Conservation (phyloP, 2,329 filamentous ascomycete genomes). For the Epicoccum sorghinum region DNA sequence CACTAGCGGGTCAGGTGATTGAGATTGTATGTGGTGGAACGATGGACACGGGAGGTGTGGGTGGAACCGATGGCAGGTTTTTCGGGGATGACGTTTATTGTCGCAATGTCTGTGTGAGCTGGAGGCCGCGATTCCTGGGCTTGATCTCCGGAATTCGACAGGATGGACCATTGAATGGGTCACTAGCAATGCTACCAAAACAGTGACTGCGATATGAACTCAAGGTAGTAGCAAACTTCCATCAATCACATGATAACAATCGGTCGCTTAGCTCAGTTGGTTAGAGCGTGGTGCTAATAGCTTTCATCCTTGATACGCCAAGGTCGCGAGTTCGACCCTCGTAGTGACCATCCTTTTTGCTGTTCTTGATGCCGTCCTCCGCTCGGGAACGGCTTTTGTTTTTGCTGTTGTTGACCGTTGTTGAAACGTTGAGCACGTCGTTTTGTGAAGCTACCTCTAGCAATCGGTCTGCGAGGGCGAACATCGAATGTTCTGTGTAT, state of each 20-base stretch:
- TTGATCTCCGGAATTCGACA: too few species aligned
- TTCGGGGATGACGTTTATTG: not conserved
- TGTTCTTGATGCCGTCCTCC: too few species aligned
- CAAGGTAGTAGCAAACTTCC: not conserved
- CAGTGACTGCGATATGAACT: too few species aligned
- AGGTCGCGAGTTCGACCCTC: slow-evolving; percentile 25
- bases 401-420: not conserved
- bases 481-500: too few species aligned
- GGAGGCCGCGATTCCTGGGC: too few species aligned
- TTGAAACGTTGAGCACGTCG: not conserved
- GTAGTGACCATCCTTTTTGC: slow-evolving; percentile 19
- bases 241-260: not conserved
- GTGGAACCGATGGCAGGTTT: slow-evolving; percentile 5
- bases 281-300: slow-evolving; percentile 26
- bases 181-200: too few species aligned
- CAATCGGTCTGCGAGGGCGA: too few species aligned
- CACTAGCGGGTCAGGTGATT: slow-evolving; percentile 20
- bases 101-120: too few species aligned
- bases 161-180: too few species aligned
- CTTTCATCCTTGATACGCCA: slow-evolving; percentile 20
- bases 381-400: not conserved
- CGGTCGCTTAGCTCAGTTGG: slow-evolving; percentile 24
- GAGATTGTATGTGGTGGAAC: slow-evolving; percentile 15
- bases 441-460: too few species aligned
- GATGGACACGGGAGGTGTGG: slow-evolving; percentile 8